phyloP scores from a whole-genome alignment of 805 yeast genomes.

The Dipodascus albidus region DNA sequence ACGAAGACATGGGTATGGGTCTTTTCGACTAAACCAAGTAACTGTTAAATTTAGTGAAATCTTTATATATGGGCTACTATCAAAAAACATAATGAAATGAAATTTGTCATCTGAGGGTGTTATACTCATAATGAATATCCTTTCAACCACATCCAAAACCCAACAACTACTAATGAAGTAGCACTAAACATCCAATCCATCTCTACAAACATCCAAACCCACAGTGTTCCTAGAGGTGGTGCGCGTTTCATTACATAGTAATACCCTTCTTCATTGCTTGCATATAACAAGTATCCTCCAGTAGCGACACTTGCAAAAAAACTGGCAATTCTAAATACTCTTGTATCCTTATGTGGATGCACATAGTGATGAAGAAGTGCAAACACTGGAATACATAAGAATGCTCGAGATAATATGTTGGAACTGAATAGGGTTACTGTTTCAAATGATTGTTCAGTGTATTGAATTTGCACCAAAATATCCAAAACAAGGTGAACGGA shows the following conservation, averaged over 20 bases:
- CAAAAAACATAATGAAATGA: neutral
- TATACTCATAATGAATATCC: conserved; percentile 8
- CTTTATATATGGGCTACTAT: neutral
- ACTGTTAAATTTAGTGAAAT: neutral
- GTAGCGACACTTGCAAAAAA: conserved; percentile 16
- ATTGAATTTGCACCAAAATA: conserved; percentile 27
- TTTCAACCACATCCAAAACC: conserved; percentile 14
- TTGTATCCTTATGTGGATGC: conserved; percentile 17
- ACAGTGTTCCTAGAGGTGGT: conserved; percentile 31
- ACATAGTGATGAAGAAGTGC: conserved; percentile 18
- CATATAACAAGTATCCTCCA: conserved; percentile 26
- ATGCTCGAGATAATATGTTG: conserved; percentile 12
- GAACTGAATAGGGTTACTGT: conserved; percentile 7
- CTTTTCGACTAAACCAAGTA: conserved; percentile 58
- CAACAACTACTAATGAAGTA: conserved; percentile 17
- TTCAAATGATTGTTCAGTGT: conserved; percentile 18
- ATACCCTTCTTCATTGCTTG: conserved; percentile 27
- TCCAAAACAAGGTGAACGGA: conserved; percentile 26
- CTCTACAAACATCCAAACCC: conserved; percentile 31
- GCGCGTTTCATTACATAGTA: conserved; percentile 28
- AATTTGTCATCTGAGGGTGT: neutral
- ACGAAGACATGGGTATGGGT: conserved; percentile 92
- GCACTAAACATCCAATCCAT: conserved; percentile 27
- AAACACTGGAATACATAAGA: conserved; percentile 23
- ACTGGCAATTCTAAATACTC: conserved; percentile 15